Evolutionary conservation across 192 early-diverging fungal genomes (phyloP), one percentile per base, ranked within the genome.

Genomic region (Coemansia sp.): DNA sequence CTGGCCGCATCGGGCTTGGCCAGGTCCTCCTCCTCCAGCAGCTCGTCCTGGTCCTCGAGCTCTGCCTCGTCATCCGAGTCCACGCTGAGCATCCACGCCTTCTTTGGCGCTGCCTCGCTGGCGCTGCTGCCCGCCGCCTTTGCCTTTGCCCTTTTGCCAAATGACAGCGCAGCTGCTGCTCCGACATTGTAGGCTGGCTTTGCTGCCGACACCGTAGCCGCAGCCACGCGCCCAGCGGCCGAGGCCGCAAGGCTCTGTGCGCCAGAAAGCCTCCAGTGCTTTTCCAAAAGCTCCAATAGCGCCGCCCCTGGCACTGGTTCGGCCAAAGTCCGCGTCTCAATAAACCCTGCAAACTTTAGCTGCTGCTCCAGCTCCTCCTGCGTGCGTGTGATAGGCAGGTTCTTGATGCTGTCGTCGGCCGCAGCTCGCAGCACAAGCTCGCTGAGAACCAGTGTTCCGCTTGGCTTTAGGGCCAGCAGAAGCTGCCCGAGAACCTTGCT

Each of bases 101-200:
- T 79, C 73, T 47, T 82, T 79, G 65, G 62, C 42, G 31, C 54
- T 11, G 65, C 32, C 14, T 65, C 39, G 20, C 46, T 67, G 54
- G 70, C 53, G 22, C 71, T 77, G 27, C 74, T 73, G 25, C 56
- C 76, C 17, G 71, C 68, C 20, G 56, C 66, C 47, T 66, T 77
- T 24, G 79, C 56, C 39, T 61, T 67, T 73, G 84, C 84, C 84
- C 93, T 95, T 54, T 88, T 92, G 29, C 85, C 88, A 86, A 96
- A 95, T 7, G 88, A 85, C 53, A 98, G 74, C 42, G 89, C 91
- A 17, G 91, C 87, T 29, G 90, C 89, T 51, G 90, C 90, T 5
- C 97, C 97, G 1, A 96, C 87, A 49, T 94, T 90, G 76, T 96
- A 97, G 1, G 76, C 77, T 2, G 96, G 95, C 80, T 93, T 94